phyloP scores from a whole-genome alignment of 2,329 filamentous ascomycete species.

The Ramichloridium luteum region DNA sequence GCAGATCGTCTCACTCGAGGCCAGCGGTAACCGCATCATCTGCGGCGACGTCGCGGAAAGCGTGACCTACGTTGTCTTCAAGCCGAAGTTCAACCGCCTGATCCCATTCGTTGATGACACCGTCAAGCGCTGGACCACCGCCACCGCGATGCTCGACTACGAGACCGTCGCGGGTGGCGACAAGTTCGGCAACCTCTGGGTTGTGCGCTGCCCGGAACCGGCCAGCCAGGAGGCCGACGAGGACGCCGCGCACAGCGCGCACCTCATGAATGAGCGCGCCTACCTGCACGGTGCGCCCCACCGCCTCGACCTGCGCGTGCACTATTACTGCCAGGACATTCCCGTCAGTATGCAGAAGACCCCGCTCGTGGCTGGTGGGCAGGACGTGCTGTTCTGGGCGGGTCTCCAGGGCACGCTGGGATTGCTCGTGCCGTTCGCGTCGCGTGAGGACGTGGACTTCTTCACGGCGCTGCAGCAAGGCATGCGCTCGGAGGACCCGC shows the following conservation, averaged over 20 bases:
- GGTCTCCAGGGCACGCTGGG: slow-evolving; percentile 91
- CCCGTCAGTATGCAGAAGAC: slow-evolving; percentile 84
- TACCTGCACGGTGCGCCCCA: slow-evolving; percentile 86
- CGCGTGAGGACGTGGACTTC: slow-evolving; percentile 90
- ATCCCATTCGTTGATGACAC: slow-evolving; percentile 91
- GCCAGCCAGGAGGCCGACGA: slow-evolving; percentile 84
- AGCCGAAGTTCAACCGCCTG: slow-evolving; percentile 77
- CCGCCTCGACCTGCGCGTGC: slow-evolving; percentile 70
- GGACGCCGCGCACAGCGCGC: slow-evolving; percentile 75
- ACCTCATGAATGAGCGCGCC: slow-evolving; percentile 77
- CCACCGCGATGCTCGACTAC: slow-evolving; percentile 90
- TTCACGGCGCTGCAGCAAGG: slow-evolving; percentile 90
- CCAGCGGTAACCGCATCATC: slow-evolving; percentile 80
- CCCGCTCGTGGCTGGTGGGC: slow-evolving; percentile 76
- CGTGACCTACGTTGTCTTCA: slow-evolving; percentile 86
- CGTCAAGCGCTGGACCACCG: slow-evolving; percentile 80
- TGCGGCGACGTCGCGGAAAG: slow-evolving; percentile 89
- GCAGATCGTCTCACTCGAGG: slow-evolving; percentile 79
- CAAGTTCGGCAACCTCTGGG: slow-evolving; percentile 94
- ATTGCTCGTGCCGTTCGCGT: slow-evolving; percentile 81
- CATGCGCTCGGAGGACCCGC: slow-evolving; percentile 73
- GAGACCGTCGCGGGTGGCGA: slow-evolving; percentile 90
- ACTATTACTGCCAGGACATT: slow-evolving; percentile 86
- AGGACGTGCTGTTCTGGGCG: slow-evolving; percentile 84
- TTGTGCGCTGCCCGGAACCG: slow-evolving; percentile 76